Evolutionary conservation across 1,284 basidiomycete species (phyloP).

Genomic region (Ganoderma leucocontextum): DNA sequence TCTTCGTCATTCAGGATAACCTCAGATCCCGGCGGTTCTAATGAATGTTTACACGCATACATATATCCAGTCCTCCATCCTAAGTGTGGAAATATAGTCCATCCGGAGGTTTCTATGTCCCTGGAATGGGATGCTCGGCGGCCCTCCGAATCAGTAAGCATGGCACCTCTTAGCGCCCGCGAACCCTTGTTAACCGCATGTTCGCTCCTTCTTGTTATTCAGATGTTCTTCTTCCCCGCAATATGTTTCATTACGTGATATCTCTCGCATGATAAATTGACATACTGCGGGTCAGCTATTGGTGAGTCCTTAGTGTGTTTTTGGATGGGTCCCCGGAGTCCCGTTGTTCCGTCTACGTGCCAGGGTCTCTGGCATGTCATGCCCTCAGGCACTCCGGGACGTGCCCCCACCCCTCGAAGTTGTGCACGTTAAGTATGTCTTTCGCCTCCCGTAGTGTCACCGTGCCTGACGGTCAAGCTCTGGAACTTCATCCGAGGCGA

Average conservation of each 20-base stretch:
- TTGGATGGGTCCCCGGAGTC: background rate
- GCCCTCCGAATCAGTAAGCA: background rate
- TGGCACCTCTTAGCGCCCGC: background rate
- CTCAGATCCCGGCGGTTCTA: background rate
- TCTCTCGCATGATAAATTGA: background rate
- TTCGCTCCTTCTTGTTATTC: background rate
- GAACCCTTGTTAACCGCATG: background rate
- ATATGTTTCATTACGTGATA: background rate
- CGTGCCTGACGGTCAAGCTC: background rate
- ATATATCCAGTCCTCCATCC: background rate
- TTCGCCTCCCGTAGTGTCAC: background rate
- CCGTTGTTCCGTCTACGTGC: background rate
- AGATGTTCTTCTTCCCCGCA: background rate
- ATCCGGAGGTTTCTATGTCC: too few species aligned
- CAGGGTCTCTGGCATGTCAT: background rate
- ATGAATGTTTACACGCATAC: too few species aligned
- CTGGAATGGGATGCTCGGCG: too few species aligned
- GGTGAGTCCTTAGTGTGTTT: background rate
- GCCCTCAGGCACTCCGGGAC: background rate
- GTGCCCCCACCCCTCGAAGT: background rate
- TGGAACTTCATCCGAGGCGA: background rate
- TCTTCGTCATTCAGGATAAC: background rate
- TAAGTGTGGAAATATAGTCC: too few species aligned
- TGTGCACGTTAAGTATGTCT: background rate
- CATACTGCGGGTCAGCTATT: background rate